A percentile compares a stretch with the other conserved stretches of the same genome.
Evolutionary conservation across 768 basidiomycete genomes (phyloP).

Genomic region (Amanita rubescens): DNA sequence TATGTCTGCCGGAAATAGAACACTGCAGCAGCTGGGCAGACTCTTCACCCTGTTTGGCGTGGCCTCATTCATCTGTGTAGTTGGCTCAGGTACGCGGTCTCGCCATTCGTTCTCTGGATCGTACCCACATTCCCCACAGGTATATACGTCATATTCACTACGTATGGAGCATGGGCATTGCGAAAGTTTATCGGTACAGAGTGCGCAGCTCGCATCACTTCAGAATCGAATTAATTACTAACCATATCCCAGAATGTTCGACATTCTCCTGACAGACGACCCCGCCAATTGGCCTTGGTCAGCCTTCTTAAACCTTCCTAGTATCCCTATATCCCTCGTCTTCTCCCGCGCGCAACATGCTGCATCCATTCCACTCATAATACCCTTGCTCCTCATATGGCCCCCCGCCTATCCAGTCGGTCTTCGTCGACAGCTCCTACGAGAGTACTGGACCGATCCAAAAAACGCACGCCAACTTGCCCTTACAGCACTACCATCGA

Average conservation of each 20-base stretch:
- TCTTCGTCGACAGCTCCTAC: slow-evolving; percentile 20
- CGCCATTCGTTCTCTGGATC: neutral
- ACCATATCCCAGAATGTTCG: slow-evolving; percentile 42
- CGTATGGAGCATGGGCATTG: slow-evolving; percentile 69
- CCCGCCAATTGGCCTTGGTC: slow-evolving; percentile 70
- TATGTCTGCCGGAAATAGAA: slow-evolving; percentile 43
- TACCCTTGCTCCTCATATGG: slow-evolving; percentile 43
- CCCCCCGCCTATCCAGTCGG: slow-evolving; percentile 32
- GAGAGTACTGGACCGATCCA: slow-evolving; percentile 27
- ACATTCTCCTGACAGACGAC: slow-evolving; percentile 58
- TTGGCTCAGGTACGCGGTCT: slow-evolving; percentile 50
- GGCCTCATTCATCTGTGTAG: slow-evolving; percentile 43
- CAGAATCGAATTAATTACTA: neutral
- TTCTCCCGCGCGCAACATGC: slow-evolving; percentile 45
- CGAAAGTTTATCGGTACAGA: slow-evolving; percentile 64
- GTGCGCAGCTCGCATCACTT: slow-evolving; percentile 24
- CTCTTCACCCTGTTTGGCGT: slow-evolving; percentile 43
- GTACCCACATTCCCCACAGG: slow-evolving; percentile 16
- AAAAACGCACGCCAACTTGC: slow-evolving; percentile 29
- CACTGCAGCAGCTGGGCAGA: slow-evolving; percentile 43
- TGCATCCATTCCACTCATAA: slow-evolving; percentile 24
- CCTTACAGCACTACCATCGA: slow-evolving; percentile 7
- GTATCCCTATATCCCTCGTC: slow-evolving; percentile 63
- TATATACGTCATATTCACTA: slow-evolving; percentile 43
- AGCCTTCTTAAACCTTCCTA: slow-evolving; percentile 66